These are phyloP conservation scores for Tetragonia tetragonoides DNA, from an alignment of 148 eudicot species.

Conservation along the genomic window DNA sequence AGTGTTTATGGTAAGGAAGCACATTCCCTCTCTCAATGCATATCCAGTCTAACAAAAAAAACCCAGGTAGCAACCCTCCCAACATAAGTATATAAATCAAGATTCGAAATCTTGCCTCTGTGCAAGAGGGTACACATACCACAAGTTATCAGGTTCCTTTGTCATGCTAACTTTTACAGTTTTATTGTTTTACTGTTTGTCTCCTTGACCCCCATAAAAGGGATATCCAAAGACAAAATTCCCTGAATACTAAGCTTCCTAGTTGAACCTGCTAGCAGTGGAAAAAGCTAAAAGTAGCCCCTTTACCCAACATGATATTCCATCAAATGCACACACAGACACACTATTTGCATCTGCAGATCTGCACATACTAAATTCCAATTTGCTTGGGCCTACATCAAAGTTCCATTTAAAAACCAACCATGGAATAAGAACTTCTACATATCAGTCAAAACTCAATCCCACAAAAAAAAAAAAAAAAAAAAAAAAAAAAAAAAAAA, in stretches of 20 bases:
- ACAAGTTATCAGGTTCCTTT: too few relatives aligned
- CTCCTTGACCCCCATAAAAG: neutral
- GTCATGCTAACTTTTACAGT: too few relatives aligned
- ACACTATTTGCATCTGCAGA: neutral
- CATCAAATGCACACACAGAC: neutral
- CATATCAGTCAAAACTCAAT: neutral
- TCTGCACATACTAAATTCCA: neutral
- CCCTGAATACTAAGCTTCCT: neutral
- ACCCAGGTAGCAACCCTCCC: neutral
- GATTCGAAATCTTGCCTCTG: neutral
- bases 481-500: too few relatives aligned
- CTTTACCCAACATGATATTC: neutral
- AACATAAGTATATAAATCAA: neutral
- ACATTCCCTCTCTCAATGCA: neutral
- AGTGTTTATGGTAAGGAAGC: neutral
- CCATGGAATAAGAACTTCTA: neutral
- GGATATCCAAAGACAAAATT: neutral
- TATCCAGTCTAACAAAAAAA: neutral
- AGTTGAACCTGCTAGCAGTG: neutral
- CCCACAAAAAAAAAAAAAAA: too few relatives aligned
- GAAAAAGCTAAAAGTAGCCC: neutral
- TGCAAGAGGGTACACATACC: neutral
- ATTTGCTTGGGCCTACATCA: neutral
- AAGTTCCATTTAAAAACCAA: neutral
- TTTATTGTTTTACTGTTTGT: too few relatives aligned